Conservation (phyloP, 495 filamentous ascomycete species). For the Aspergillus sparsus region DNA sequence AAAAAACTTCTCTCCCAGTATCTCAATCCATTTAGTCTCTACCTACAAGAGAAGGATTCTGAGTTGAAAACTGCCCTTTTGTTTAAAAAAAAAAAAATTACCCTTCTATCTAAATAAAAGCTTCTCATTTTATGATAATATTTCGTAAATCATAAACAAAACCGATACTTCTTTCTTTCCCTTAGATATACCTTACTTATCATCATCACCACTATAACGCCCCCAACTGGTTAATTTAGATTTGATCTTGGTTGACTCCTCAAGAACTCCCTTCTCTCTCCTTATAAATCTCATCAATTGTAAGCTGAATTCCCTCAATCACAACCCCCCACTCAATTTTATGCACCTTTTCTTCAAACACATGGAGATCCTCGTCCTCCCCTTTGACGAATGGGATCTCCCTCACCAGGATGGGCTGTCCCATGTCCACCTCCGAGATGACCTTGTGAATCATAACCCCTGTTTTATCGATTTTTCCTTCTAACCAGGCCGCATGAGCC, state of each 20-base stretch:
- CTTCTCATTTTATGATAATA: not conserved
- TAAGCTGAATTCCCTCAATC: slow-evolving; percentile 64
- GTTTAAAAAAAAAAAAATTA: not conserved
- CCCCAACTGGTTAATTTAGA: too few species aligned
- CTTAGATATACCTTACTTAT: slow-evolving; percentile 14
- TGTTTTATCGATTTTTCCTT: slow-evolving; percentile 72
- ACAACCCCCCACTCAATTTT: slow-evolving; percentile 68
- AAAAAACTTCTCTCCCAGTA: too few species aligned
- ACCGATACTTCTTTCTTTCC: slow-evolving; percentile 25
- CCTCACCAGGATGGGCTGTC: slow-evolving; percentile 67
- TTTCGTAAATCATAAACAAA: slow-evolving; percentile 4
- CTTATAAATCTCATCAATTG: slow-evolving; percentile 48
- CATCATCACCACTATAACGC: too few species aligned
- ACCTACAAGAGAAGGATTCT: too few species aligned
- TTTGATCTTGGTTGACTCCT: not conserved
- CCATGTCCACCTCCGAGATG: slow-evolving; percentile 80
- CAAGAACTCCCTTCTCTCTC: slow-evolving; percentile 26
- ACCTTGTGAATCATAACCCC: slow-evolving; percentile 96
- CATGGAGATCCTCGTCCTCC: slow-evolving; percentile 59
- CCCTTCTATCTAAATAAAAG: not conserved
- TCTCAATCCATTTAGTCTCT: too few species aligned
- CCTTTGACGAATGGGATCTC: slow-evolving; percentile 71
- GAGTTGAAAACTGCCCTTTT: not conserved
- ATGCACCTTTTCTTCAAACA: slow-evolving; percentile 71
- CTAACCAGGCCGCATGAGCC: slow-evolving; percentile 72